Base-by-base conservation (phyloP, 805 yeast genomes). In the Saccharomyces kudriavzevii region DNA sequence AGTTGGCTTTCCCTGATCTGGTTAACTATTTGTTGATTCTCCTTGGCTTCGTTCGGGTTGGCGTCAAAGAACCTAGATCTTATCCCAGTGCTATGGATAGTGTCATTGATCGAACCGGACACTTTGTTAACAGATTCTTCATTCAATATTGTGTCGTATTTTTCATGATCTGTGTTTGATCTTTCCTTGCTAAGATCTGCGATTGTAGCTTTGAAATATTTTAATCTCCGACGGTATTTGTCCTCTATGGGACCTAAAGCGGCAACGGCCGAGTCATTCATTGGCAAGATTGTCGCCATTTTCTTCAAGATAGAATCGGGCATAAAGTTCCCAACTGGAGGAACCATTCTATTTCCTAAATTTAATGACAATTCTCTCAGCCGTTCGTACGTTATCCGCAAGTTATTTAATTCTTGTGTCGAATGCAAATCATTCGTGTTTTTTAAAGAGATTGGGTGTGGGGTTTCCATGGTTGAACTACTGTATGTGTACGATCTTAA, bases 221-320 rank as follows among this genome's bases (percentile, higher is more conserved):
- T 62, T 30, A 56, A 68, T 40, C 61, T 60, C 14, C 57, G 60
- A 8, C 58, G 53, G 25, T 62, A 64, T 10, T 40, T 54, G 14
- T 56, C 60, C 8, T 54, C 57, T 10, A 59, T 55, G 13, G 54
- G 63, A 13, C 60, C 58, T 5, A 68, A 40, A 4, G 54, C 54
- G 4, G 55, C 35, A 52, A 65, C 67, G 40, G 64, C 69, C 2
- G 56, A 61, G 24, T 60, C 62, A 3, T 62, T 55, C 5, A 54
- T 52, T 2, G 72, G 72, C 14, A 68, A 48, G 11, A 53, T 46
- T 17, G 56, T 57, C 0, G 70, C 69, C 3, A 65, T 52, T 47
- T 60, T 62, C 52, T 55, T 62, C 11, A 68, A 46, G 2, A 63
- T 46, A 9, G 49, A 47, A 52, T 67, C 70, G 0, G 70, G 61